Conservation (phyloP, 2,329 filamentous ascomycete species). For the Aspergillus hiratsukae region DNA sequence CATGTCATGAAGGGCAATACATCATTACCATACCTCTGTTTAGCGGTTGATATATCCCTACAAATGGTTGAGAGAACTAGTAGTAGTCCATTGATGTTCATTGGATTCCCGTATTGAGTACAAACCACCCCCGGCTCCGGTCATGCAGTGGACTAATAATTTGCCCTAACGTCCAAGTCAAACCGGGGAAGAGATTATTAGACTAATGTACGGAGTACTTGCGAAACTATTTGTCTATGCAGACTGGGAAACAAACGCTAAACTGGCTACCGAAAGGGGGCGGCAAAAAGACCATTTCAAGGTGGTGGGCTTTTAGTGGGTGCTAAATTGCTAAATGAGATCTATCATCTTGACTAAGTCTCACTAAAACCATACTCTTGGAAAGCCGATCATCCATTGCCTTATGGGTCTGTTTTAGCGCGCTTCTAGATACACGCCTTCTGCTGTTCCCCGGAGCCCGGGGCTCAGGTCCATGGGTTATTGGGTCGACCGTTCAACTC, state of each 20-base stretch:
- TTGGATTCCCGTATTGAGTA: not conserved
- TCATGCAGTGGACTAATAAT: not conserved
- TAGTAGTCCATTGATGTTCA: not conserved
- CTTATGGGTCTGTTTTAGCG: conserved; percentile 29
- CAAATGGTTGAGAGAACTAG: not conserved
- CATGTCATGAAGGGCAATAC: not conserved
- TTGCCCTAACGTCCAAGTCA: not conserved
- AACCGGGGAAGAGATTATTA: not conserved
- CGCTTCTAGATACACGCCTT: conserved; percentile 23
- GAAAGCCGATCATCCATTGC: conserved; percentile 32
- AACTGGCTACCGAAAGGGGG: not conserved
- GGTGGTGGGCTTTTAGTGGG: not conserved
- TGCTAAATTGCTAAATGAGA: conserved; percentile 19
- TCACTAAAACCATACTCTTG: conserved; percentile 32
- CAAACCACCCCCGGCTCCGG: not conserved
- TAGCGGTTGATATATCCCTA: not conserved
- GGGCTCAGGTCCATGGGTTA: conserved; percentile 28
- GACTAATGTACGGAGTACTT: not conserved
- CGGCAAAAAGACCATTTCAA: not conserved
- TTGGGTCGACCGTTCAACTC: conserved; percentile 19
- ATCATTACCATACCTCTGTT: not conserved
- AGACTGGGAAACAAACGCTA: not conserved
- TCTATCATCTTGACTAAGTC: conserved; percentile 36
- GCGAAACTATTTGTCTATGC: too few relatives aligned
- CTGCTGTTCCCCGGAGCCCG: conserved; percentile 34